Conservation (phyloP, 495 filamentous ascomycete species). For the Cercophora newfieldiana region DNA sequence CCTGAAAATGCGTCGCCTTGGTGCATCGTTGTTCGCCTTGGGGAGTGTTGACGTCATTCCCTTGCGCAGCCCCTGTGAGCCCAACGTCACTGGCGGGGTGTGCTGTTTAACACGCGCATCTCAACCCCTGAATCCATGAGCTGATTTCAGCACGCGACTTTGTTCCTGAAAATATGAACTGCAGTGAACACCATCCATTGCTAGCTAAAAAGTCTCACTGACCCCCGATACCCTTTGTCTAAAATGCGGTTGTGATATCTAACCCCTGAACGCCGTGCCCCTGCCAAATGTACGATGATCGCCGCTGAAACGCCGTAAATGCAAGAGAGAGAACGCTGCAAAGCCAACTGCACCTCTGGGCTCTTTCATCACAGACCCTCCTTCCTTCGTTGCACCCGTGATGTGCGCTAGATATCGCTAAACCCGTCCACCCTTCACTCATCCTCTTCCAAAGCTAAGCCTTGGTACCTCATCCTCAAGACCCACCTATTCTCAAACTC, state of each 20-base stretch:
- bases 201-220: neutral
- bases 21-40: neutral
- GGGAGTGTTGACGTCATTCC: conserved; percentile 8
- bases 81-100: conserved; percentile 3
- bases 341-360: neutral
- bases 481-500: conserved; percentile 88
- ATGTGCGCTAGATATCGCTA: neutral
- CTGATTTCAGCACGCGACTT: neutral
- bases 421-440: neutral
- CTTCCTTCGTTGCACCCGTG: too few species aligned
- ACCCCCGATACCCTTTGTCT: neutral
- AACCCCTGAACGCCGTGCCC: neutral
- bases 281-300: neutral
- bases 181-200: neutral
- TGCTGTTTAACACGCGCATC: neutral
- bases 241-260: neutral
- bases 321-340: neutral
- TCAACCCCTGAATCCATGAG: neutral
- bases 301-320: neutral
- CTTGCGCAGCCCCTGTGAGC: conserved; percentile 1
- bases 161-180: neutral
- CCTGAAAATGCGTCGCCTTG: neutral
- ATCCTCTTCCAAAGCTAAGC: conserved; percentile 27
- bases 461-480: conserved; percentile 58
- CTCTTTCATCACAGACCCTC: too few species aligned